Conservation (phyloP, 495 filamentous ascomycete species). For the Cenococcum geophilum region DNA sequence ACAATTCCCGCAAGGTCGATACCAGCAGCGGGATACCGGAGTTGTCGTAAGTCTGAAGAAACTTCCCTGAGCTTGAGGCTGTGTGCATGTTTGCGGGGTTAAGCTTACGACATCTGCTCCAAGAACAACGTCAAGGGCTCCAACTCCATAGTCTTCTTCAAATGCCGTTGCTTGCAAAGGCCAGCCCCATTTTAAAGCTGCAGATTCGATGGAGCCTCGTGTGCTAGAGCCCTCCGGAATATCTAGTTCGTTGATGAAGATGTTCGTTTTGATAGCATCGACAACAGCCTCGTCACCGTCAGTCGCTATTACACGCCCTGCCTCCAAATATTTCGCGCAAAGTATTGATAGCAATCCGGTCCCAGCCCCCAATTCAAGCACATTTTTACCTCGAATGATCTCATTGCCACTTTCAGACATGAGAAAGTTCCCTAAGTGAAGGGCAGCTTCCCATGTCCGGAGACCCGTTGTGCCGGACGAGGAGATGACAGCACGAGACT, state of each 20-base stretch:
- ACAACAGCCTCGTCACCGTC: conserved; percentile 75
- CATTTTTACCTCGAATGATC: conserved; percentile 49
- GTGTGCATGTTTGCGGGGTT: background rate
- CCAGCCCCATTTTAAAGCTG: conserved; percentile 56
- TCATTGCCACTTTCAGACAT: conserved; percentile 37
- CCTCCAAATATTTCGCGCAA: conserved; percentile 66
- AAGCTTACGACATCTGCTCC: conserved; percentile 40
- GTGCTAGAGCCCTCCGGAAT: conserved; percentile 7
- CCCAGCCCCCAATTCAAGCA: conserved; percentile 86
- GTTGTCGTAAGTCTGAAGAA: conserved; percentile 57
- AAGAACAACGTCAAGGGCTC: conserved; percentile 33
- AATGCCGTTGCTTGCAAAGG: conserved; percentile 18
- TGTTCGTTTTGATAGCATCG: conserved; percentile 59
- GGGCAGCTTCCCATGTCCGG: conserved; percentile 87
- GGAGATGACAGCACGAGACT: conserved; percentile 69
- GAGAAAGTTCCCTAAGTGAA: conserved; percentile 75
- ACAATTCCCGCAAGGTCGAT: conserved; percentile 50
- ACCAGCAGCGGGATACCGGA: conserved; percentile 52
- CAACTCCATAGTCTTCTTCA: conserved; percentile 29
- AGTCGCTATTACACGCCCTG: conserved; percentile 60
- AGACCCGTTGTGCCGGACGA: conserved; percentile 74
- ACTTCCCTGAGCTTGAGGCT: conserved; percentile 5
- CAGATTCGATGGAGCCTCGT: conserved; percentile 39
- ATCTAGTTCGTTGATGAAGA: conserved; percentile 59
- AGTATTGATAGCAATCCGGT: conserved; percentile 81